Evolutionary conservation across 768 basidiomycete genomes (phyloP), one percentile per base, ranked within the genome.

Genomic region (Leucosporidium yakuticum): DNA sequence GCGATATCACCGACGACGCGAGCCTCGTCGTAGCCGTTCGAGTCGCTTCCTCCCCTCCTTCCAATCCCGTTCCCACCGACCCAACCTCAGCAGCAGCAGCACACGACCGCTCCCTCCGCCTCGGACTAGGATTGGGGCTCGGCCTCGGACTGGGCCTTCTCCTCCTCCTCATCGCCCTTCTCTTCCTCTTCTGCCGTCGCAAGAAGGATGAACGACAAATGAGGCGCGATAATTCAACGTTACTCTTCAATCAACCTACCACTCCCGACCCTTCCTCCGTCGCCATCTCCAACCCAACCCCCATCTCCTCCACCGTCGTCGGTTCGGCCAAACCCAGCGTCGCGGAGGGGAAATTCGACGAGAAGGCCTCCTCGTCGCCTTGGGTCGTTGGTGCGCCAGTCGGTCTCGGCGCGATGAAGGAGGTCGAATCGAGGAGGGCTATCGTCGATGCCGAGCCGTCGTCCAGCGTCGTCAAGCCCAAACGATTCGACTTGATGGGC

Each of bases 91-190:
- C 48, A 19, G n/a, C 70, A 32, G 25, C 62, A 15, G 54, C 65
- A 34, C 57, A 32, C 8, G 32, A n/a, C 20, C 67, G 68, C 12
- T 44, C 69, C 67, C 31, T 61, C 64, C 4, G 29, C 48, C 39
- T 27, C 53, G n/a, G 64, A 58, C 12, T 63, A 70, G 47, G 39
- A 44, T 64, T 73, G 6, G 72, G 65, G 6, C 75, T 78, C 1
- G 79, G 79, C 0, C 77, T 79, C 1, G 73, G 73, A 0, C 73
- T 80, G 4, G 80, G 79, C 4, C 74, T 79, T 23, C 74, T 79
- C 25, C 76, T 75, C 8, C 76, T 75, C 34, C 69, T 80, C 19
- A 60, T 78, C 47, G 68, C 80, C 21, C 74, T 80, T 32, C 74
- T 64, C 11, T n/a, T 80, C 6, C 68, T 79, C 27, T 78, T 71